phyloP scores from a whole-genome alignment of 371 early-diverging fungal species.

The Apophysomyces variabilis region DNA sequence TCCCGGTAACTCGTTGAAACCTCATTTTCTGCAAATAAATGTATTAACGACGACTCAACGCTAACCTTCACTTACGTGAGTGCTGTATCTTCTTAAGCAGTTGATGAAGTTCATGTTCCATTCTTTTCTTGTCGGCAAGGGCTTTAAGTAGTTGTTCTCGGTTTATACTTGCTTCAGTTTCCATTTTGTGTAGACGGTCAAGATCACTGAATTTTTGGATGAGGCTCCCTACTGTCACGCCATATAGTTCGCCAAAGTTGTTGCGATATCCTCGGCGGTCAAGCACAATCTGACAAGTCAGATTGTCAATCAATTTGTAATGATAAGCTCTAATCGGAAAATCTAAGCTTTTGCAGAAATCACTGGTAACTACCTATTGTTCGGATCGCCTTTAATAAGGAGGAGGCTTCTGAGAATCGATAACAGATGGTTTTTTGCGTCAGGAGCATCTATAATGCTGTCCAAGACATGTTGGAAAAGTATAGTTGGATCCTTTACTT shows the following conservation, averaged over 20 bases:
- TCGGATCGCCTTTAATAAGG: slow-evolving; percentile 64
- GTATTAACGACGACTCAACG: too few species aligned
- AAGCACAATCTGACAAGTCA: slow-evolving; percentile 74
- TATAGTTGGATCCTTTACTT: slow-evolving; percentile 62
- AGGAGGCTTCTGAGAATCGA: slow-evolving; percentile 71
- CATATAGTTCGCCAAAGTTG: slow-evolving; percentile 35
- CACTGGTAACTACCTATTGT: slow-evolving; percentile 28
- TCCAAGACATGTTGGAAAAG: slow-evolving; percentile 67
- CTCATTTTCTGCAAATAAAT: too few species aligned
- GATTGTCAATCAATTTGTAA: slow-evolving; percentile 66
- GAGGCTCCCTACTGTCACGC: slow-evolving; percentile 38
- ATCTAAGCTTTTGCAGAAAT: neutral
- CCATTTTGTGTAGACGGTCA: slow-evolving; percentile 59
- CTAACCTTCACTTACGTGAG: neutral
- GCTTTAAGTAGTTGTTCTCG: slow-evolving; percentile 21
- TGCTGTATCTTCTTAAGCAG: neutral
- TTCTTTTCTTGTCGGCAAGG: slow-evolving; percentile 20
- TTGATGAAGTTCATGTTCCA: slow-evolving; percentile 12
- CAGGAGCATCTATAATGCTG: slow-evolving; percentile 61
- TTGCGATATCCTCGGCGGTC: slow-evolving; percentile 64
- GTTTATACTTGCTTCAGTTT: slow-evolving; percentile 11
- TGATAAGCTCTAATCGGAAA: slow-evolving; percentile 48
- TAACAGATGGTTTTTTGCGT: slow-evolving; percentile 64
- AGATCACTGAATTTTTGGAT: slow-evolving; percentile 69
- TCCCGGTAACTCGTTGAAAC: too few species aligned